Evolutionary conservation across 768 basidiomycete species (phyloP), one percentile per base, ranked within the genome.

Genomic region (Neoboletus magnificus): DNA sequence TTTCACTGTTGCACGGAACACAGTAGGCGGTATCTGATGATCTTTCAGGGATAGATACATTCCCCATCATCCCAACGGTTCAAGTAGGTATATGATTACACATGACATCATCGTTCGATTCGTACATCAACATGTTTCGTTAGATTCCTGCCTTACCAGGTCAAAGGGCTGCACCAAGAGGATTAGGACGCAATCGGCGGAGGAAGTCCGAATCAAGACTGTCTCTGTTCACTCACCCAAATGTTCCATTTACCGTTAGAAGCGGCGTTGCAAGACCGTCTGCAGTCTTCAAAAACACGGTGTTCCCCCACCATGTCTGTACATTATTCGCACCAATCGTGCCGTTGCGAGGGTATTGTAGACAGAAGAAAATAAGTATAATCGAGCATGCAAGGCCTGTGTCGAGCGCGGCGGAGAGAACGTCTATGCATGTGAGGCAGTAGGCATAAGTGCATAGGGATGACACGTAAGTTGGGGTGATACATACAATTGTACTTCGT

Each of bases 291-390:
- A 52, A 6, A 55, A 56, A 69, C 8, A 71, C 65, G 57, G 73
- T 79, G 60, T 89, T 89, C 12, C 87, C 88, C 87, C 86, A 89
- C 88, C 87, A 90, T 1, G 56, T 60, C 47, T 77, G 78, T 43
- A 89, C 64, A n/a, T 55, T 83, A 51, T 77, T 71, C 12, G 62
- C n/a, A 6, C 84, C 87, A 57, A 89, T 86, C 4, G 66, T 66
- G 4, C 86, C 86, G 54, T 86, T 80, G 48, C 58, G 56, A 5
- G 87, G 87, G 62, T 78, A 88, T 72, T 89, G 82, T 23, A 88
- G 74, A 51, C 74, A 72, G 67, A 85, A 85, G 74, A 82, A 85
- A 49, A 86, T 76, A 33, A 82, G 27, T 35, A 87, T 73, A 2
- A 79, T 75, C 12, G 80, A 76, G 37, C 87, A 67, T 0, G 87